These are phyloP conservation scores for Aspergillus wentii DNA, from an alignment of 495 filamentous ascomycete species.

Conservation along the genomic window DNA sequence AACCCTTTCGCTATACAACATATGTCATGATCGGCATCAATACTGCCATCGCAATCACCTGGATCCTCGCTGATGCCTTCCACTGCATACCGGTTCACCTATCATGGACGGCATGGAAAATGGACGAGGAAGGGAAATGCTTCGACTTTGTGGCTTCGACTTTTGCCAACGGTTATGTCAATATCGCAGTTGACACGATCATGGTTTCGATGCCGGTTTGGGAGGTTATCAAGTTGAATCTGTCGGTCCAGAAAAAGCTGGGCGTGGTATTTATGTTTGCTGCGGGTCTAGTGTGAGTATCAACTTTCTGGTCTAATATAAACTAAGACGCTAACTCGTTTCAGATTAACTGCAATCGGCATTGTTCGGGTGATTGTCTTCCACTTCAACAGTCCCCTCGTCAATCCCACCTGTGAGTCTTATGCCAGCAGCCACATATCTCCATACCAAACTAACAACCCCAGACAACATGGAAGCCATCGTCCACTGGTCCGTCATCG, in stretches of 20 bases:
- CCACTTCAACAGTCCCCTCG: conserved; percentile 19
- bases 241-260: conserved; percentile 25
- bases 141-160: conserved; percentile 23
- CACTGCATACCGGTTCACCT: conserved; percentile 29
- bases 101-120: conserved; percentile 26
- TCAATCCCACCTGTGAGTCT: conserved; percentile 18
- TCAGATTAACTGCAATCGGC: conserved; percentile 20
- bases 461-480: conserved; percentile 22
- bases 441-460: neutral
- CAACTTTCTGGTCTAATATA: no score
- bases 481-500: conserved; percentile 28
- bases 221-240: conserved; percentile 24
- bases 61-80: conserved; percentile 24
- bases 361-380: conserved; percentile 27
- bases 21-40: conserved; percentile 29
- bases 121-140: conserved; percentile 16
- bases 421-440: neutral
- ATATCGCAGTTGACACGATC: conserved; percentile 24
- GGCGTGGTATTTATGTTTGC: conserved; percentile 29
- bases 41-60: conserved; percentile 24
- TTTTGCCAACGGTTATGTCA: conserved; percentile 24
- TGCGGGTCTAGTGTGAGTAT: conserved; percentile 24
- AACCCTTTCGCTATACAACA: conserved; percentile 23
- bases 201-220: conserved; percentile 26
- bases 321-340: no score